Evolutionary conservation across 495 filamentous ascomycete species (phyloP).

Genomic region (Podospora australis): DNA sequence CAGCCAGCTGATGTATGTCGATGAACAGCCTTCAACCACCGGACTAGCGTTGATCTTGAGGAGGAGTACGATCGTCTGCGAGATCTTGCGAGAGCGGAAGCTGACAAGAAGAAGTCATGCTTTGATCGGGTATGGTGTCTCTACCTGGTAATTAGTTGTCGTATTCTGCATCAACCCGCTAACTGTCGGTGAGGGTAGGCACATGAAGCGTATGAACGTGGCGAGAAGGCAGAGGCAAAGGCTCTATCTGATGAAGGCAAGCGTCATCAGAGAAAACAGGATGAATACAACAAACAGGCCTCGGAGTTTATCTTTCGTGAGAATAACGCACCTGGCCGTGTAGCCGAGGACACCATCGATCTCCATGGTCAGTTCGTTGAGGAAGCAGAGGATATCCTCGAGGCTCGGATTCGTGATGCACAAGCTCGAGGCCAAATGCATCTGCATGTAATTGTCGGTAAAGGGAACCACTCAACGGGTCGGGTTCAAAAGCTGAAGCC

Average conservation of each 20-base stretch:
- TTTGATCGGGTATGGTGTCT: constrained; percentile 54
- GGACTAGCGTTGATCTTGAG: constrained; percentile 58
- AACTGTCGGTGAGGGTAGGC: constrained; percentile 39
- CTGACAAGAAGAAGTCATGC: constrained; percentile 64
- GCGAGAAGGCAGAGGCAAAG: constrained; percentile 75
- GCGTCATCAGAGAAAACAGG: constrained; percentile 67
- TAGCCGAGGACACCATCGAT: constrained; percentile 79
- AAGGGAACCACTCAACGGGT: constrained; percentile 76
- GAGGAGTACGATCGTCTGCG: constrained; percentile 90
- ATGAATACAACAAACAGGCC: constrained; percentile 79
- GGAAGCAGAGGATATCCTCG: constrained; percentile 86
- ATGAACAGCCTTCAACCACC: constrained; percentile 75
- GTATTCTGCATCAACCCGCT: constrained; percentile 3
- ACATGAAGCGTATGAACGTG: constrained; percentile 69
- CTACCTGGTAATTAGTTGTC: background rate
- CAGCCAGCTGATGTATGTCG: background rate
- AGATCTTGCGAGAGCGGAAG: constrained; percentile 71
- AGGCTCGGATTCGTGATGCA: constrained; percentile 71
- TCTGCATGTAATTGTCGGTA: constrained; percentile 77
- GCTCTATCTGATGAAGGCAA: constrained; percentile 79
- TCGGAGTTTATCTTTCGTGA: constrained; percentile 90
- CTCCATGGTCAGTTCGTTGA: constrained; percentile 89
- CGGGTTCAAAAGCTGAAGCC: constrained; percentile 90
- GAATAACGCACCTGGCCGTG: constrained; percentile 70
- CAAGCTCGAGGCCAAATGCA: constrained; percentile 64